Evolutionary conservation across 805 yeast genomes (phyloP), one percentile per base, ranked within the genome.

Genomic region (Candida succiphila): DNA sequence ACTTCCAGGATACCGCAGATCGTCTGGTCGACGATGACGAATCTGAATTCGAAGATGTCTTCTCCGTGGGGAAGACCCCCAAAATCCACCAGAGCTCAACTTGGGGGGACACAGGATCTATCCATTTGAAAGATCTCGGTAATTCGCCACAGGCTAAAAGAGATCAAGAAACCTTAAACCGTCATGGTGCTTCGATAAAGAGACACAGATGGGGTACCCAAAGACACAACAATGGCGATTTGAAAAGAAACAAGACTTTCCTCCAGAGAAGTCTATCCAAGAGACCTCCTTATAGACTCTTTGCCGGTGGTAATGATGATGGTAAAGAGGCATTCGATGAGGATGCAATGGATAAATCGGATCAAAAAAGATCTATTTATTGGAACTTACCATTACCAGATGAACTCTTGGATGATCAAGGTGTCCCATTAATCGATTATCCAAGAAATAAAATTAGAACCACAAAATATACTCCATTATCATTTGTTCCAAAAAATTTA

Each of bases 381-480:
- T 69, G 77, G 60, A 81, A 82, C 49, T 49, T 69, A 46, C 62
- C 65, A 3, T 52, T 82, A 20, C 87, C 92, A 1, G 72, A 67
- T 17, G 69, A 69, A 24, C 57, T 67, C 52, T 31, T 73, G 15
- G 78, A 77, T 38, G 75, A 74, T 48, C 68, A 76, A 2, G 78
- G 80, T 12, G 67, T 70, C 24, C 83, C 89, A 2, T 50, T 48
- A 16, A 63, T 66, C 0, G 52, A 57, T n/a, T 89, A 82, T 51
- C 75, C 94, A 10, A 70, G 96, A 48, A 89, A 89, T 63, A 88
- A 92, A 56, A 85, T 92, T 45, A 75, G 96, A 62, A 87, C 97
- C 0, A 86, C 98, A 3, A 89, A 86, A 61, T 89, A 89, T 57
- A 89, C 96, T 2, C 96, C 97, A 5, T 52, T 92, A 30, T 65